Percentiles rank a stretch among this genome's conserved stretches.
Conservation (phyloP, 257 asterid genomes). For the Scutellaria barbata region DNA sequence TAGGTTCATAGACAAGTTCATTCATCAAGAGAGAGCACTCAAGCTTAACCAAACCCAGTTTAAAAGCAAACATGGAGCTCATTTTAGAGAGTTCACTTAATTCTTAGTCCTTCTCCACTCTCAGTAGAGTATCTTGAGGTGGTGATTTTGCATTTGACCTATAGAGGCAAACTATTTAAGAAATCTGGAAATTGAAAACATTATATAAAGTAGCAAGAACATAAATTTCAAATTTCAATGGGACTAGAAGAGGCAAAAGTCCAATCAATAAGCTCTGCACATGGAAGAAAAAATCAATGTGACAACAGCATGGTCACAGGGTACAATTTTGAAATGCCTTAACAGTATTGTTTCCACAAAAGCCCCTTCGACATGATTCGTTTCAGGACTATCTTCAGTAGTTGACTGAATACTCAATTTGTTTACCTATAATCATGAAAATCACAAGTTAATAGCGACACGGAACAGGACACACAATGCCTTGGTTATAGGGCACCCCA, state of each 20-base stretch:
- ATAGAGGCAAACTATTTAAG: constrained; percentile 42
- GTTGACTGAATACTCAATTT: constrained; percentile 77
- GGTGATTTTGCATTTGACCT: constrained; percentile 81
- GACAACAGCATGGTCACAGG: neutral
- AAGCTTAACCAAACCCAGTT: constrained; percentile 83
- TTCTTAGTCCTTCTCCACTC: constrained; percentile 75
- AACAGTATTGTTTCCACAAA: constrained; percentile 93
- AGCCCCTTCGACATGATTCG: constrained; percentile 92
- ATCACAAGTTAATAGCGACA: constrained; percentile 27
- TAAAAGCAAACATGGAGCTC: constrained; percentile 79
- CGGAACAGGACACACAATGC: neutral
- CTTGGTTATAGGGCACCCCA: constrained; percentile 4
- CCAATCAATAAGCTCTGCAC: constrained; percentile 27
- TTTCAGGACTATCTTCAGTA: constrained; percentile 75
- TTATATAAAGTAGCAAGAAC: neutral
- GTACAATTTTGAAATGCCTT: constrained; percentile 41
- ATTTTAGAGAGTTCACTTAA: constrained; percentile 65
- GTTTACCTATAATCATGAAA: constrained; percentile 62
- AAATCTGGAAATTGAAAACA: constrained; percentile 24
- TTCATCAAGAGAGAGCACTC: constrained; percentile 88
- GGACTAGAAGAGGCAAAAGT: constrained; percentile 30
- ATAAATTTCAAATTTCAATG: constrained; percentile 2
- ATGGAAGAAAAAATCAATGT: constrained; percentile 29
- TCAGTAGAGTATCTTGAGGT: constrained; percentile 86
- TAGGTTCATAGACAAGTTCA: constrained; percentile 90